These are phyloP conservation scores for Aciculosporium take DNA, from an alignment of 2,329 filamentous ascomycete species.

Conservation along the genomic window DNA sequence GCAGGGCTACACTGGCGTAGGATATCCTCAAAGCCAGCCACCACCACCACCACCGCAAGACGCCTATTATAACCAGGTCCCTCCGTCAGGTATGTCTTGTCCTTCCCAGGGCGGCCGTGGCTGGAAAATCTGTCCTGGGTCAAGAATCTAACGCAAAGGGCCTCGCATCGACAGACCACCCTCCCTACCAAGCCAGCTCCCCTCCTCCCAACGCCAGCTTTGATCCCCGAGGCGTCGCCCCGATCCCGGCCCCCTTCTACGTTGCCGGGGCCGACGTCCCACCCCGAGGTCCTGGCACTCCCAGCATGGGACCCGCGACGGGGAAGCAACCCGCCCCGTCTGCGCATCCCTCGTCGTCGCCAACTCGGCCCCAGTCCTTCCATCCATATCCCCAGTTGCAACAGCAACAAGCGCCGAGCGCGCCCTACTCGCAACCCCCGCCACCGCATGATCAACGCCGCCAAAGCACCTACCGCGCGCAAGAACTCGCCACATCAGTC, in stretches of 20 bases:
- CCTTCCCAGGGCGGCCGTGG: not conserved
- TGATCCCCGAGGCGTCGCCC: conserved; percentile 1
- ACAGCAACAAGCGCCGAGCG: no score
- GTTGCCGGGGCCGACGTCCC: conserved; percentile 44
- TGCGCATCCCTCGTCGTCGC: conserved; percentile 35
- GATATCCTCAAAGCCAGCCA: conserved; percentile 28
- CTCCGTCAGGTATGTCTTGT: conserved; percentile 21
- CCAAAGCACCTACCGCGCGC: conserved; percentile 56
- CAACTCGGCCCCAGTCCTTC: conserved; percentile 27
- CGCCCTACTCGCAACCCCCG: no score
- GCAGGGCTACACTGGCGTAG: conserved; percentile 29
- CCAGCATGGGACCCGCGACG: conserved; percentile 25
- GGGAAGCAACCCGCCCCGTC: no score
- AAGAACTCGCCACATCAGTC: conserved; percentile 63
- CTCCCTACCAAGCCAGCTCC: conserved; percentile 31
- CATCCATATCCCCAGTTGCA: conserved; percentile 29
- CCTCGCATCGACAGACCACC: conserved; percentile 25
- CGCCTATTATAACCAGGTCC: conserved; percentile 51
- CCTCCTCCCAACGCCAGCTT: conserved; percentile 30
- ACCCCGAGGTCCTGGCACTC: conserved; percentile 26
- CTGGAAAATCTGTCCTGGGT: no score
- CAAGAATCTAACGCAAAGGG: no score
- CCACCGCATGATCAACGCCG: conserved; percentile 35
- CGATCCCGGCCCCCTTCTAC: conserved; percentile 51
- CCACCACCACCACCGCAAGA: conserved; percentile 38